phyloP scores from a whole-genome alignment of 2,329 filamentous ascomycete species.

The Claviceps sp. region DNA sequence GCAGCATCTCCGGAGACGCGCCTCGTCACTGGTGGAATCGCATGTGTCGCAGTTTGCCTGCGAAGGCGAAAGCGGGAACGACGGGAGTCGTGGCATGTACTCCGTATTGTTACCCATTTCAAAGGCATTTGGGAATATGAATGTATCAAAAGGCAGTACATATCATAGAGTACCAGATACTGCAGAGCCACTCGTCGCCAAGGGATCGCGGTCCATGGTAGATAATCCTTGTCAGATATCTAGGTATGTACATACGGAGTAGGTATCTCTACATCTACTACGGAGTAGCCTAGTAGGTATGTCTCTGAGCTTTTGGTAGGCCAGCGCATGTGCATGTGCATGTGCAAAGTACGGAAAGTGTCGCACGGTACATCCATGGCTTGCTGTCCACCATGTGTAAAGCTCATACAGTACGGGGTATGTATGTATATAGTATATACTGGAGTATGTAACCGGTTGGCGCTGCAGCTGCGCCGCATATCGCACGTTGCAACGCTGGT shows the following conservation, averaged over 20 bases:
- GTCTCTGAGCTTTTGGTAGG: not conserved
- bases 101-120: not conserved
- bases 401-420: not conserved
- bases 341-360: not conserved
- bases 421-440: too few relatives aligned
- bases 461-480: not conserved
- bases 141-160: not conserved
- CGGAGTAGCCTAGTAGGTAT: too few relatives aligned
- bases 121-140: not conserved
- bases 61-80: constrained; percentile 1
- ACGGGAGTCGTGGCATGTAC: not conserved
- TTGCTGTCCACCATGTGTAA: not conserved
- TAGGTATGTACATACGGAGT: too few relatives aligned
- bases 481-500: not conserved
- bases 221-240: too few relatives aligned
- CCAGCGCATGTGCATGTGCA: too few relatives aligned
- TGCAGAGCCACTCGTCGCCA: too few relatives aligned
- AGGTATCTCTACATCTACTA: too few relatives aligned
- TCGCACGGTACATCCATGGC: not conserved
- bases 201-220: too few relatives aligned
- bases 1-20: not conserved
- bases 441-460: not conserved
- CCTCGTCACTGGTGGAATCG: not conserved
- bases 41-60: not conserved
- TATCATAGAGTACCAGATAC: too few relatives aligned